These are phyloP conservation scores for Pichia nanzhaoensis DNA, from an alignment of 805 yeast species.

Conservation along the genomic window DNA sequence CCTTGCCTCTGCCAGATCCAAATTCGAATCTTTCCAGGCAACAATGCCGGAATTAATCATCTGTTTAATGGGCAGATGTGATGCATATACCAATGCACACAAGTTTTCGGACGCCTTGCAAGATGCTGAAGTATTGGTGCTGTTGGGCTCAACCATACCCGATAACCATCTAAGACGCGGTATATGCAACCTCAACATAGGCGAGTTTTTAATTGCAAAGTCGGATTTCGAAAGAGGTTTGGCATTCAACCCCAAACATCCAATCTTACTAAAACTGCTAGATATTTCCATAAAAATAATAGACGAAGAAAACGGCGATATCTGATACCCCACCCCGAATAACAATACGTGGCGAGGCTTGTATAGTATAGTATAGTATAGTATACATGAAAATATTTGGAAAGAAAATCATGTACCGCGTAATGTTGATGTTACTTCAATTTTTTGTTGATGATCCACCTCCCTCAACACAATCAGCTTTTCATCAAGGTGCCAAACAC, in stretches of 20 bases:
- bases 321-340: not conserved
- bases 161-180: constrained; percentile 72
- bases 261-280: constrained; percentile 43
- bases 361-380: no score
- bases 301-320: constrained; percentile 54
- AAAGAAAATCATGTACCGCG: no score
- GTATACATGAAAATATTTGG: no score
- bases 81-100: constrained; percentile 52
- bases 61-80: constrained; percentile 65
- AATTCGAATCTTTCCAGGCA: constrained; percentile 68
- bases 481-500: not conserved
- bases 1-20: constrained; percentile 58
- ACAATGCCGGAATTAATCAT: constrained; percentile 62
- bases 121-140: constrained; percentile 61
- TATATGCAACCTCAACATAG: constrained; percentile 54
- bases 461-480: no score
- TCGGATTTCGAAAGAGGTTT: constrained; percentile 69
- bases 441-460: no score
- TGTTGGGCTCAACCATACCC: constrained; percentile 51
- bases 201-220: constrained; percentile 54
- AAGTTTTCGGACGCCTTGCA: constrained; percentile 54
- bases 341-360: no score
- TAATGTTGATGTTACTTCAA: no score
- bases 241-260: constrained; percentile 50
- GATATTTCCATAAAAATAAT: constrained; percentile 41